Percentiles rank a stretch among this genome's conserved stretches.
These are phyloP conservation scores for Dryas drummondii DNA, from an alignment of 306 rosid species.

Conservation along the genomic window DNA sequence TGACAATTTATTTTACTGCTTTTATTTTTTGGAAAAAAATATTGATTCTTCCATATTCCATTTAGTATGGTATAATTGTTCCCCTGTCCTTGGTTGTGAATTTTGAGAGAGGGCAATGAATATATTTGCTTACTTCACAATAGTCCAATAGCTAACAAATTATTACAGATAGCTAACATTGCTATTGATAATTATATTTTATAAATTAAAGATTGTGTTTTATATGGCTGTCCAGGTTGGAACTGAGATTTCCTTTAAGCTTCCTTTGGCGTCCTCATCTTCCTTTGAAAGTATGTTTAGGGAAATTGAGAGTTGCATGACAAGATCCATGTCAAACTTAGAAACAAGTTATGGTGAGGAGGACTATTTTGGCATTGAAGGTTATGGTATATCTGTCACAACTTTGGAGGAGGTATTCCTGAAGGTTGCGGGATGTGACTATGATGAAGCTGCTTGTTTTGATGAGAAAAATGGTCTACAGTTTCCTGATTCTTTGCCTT, in stretches of 20 bases:
- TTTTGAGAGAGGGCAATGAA: neutral
- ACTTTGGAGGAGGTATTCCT: constrained; percentile 96
- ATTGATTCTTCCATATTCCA: neutral
- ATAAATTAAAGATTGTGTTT: constrained; percentile 20
- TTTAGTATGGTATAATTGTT: neutral
- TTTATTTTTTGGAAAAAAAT: neutral
- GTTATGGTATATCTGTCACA: constrained; percentile 96
- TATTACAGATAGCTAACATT: constrained; percentile 6
- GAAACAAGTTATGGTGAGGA: constrained; percentile 38
- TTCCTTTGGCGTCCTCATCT: constrained; percentile 83
- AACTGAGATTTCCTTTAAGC: constrained; percentile 97
- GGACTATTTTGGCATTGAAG: constrained; percentile 74
- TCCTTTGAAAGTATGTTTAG: constrained; percentile 86
- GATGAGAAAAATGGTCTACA: constrained; percentile 39
- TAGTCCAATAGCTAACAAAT: neutral
- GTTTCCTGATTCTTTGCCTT: constrained; percentile 41
- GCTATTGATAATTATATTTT: constrained; percentile 23
- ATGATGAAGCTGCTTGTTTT: constrained; percentile 53
- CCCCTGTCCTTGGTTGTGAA: neutral
- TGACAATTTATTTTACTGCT: neutral
- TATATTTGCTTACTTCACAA: neutral
- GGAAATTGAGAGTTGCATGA: constrained; percentile 93
- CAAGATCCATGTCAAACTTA: constrained; percentile 37
- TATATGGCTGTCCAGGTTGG: constrained; percentile 72
- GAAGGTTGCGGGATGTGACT: constrained; percentile 88